Evolutionary conservation across 495 filamentous ascomycete species (phyloP).

Genomic region (Tuber calosporum): DNA sequence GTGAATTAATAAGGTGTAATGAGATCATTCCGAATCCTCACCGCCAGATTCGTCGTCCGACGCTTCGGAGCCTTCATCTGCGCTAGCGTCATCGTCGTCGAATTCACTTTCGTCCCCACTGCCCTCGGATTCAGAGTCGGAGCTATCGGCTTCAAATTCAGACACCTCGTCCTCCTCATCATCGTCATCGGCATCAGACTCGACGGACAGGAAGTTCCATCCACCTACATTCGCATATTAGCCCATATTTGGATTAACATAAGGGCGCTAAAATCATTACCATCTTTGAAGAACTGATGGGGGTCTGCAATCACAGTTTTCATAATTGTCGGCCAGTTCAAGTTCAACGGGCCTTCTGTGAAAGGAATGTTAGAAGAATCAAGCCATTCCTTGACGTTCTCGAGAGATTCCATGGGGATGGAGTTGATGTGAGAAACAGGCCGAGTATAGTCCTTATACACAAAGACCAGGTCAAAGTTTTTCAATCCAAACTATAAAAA

Average conservation of each 20-base stretch:
- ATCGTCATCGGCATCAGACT: slow-evolving; percentile 76
- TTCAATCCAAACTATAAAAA: slow-evolving; percentile 74
- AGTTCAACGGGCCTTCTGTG: slow-evolving; percentile 89
- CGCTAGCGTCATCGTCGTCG: slow-evolving; percentile 59
- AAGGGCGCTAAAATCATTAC: slow-evolving; percentile 39
- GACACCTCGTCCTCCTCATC: slow-evolving; percentile 80
- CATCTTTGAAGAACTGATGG: slow-evolving; percentile 88
- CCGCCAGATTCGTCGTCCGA: slow-evolving; percentile 42
- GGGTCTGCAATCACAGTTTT: slow-evolving; percentile 93
- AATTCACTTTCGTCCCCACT: slow-evolving; percentile 84
- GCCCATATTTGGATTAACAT: background rate
- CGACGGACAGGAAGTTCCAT: slow-evolving; percentile 84
- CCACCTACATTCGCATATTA: slow-evolving; percentile 46
- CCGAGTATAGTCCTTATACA: slow-evolving; percentile 91
- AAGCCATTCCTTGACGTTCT: slow-evolving; percentile 96
- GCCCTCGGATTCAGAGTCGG: slow-evolving; percentile 70
- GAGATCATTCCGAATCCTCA: slow-evolving; percentile 36
- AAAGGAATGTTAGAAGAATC: slow-evolving; percentile 90
- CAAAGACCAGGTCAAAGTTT: slow-evolving; percentile 97
- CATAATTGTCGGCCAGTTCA: slow-evolving; percentile 99
- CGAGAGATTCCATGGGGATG: slow-evolving; percentile 89
- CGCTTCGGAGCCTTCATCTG: slow-evolving; percentile 49
- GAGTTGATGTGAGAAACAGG: slow-evolving; percentile 91
- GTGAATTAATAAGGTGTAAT: slow-evolving; percentile 2
- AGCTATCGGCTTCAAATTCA: slow-evolving; percentile 81